Conservation (phyloP, 306 rosid species). For the Biancaea sappan region DNA sequence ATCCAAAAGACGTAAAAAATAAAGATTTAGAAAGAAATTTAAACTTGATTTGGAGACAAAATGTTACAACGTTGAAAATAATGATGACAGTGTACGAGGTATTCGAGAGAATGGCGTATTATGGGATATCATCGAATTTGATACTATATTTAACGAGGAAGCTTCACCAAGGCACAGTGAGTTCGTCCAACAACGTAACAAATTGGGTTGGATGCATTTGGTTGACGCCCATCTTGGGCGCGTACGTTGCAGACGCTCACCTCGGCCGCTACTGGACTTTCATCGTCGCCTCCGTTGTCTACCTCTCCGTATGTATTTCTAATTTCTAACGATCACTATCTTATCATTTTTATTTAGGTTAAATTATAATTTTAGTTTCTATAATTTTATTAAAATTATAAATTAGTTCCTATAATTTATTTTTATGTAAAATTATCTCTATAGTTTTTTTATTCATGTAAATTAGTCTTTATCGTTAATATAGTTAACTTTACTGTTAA, state of each 20-base stretch:
- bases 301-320: conserved; percentile 48
- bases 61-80: background rate
- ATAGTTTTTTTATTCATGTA: no score
- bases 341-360: no score
- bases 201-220: conserved; percentile 70
- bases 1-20: no score
- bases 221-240: conserved; percentile 70
- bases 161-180: conserved; percentile 70
- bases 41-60: no score
- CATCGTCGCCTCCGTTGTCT: conserved; percentile 44
- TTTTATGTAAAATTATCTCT: no score
- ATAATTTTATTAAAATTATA: no score
- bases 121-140: conserved; percentile 66
- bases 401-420: no score
- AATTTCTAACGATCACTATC: background rate
- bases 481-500: no score
- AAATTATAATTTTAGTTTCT: no score
- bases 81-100: conserved; percentile 56
- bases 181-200: conserved; percentile 62
- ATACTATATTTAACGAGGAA: conserved; percentile 52
- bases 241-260: conserved; percentile 75
- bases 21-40: no score
- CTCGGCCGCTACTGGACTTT: conserved; percentile 81
- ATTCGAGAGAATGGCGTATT: conserved; percentile 74
- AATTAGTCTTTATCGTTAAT: no score